These are phyloP conservation scores for Rubia tinctorum DNA, from an alignment of 305 asterid species.

Conservation along the genomic window DNA sequence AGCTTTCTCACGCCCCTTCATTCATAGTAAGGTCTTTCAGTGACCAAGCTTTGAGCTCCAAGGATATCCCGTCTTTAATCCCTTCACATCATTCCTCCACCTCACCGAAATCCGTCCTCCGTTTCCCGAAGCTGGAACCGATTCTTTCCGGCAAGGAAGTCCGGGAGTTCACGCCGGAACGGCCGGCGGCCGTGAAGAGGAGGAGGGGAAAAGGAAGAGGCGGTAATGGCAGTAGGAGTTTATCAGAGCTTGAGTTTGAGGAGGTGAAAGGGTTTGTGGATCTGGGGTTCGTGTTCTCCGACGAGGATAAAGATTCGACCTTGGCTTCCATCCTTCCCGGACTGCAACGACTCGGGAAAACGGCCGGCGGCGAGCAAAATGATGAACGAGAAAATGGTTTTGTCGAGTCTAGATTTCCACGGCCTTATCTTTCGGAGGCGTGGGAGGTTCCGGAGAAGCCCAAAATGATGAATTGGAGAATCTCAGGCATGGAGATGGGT, in stretches of 20 bases:
- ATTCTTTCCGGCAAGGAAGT: conserved; percentile 56
- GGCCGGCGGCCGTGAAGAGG: background rate
- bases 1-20: conserved; percentile 30
- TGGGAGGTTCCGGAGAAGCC: conserved; percentile 49
- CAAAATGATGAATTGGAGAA: conserved; percentile 42
- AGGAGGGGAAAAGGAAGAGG: conserved; percentile 17
- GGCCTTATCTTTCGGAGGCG: conserved; percentile 86
- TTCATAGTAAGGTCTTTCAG: conserved; percentile 46
- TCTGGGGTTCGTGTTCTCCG: conserved; percentile 69
- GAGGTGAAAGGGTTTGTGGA: conserved; percentile 82
- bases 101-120: conserved; percentile 42
- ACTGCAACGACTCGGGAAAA: conserved; percentile 42
- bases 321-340: conserved; percentile 62
- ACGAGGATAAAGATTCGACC: conserved; percentile 47
- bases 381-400: too few species aligned
- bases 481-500: conserved; percentile 38
- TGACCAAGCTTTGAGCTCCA: too few species aligned
- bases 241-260: conserved; percentile 54
- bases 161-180: background rate
- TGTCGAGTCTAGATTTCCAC: conserved; percentile 27
- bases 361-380: too few species aligned
- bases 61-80: too few species aligned
- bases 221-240: conserved; percentile 33
- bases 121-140: conserved; percentile 42
- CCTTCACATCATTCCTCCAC: too few species aligned